Base-by-base conservation (phyloP, 1,284 basidiomycete species). In the Moesziomyces aphidis region DNA sequence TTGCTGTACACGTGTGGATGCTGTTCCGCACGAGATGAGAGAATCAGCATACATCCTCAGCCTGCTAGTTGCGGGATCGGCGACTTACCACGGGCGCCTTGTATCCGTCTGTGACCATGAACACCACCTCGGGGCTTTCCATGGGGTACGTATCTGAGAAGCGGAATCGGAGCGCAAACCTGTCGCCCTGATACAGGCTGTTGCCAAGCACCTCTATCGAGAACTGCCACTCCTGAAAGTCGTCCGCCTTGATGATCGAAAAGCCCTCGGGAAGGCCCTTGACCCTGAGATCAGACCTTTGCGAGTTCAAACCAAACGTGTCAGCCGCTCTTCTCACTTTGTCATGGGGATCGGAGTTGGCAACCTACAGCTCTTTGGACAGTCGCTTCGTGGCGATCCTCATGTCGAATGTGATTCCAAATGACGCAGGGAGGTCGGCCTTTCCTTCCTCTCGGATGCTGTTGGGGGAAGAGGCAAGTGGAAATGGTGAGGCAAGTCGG, bases 121-220 rank as follows among this genome's bases (percentile, higher is more conserved):
- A 84, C 26, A 80, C 76, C 2, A 81, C 79, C 56, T 84, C 82
- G 17, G 82, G 82, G 28, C 79, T 74, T 50, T 84, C 82, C 63
- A 84, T 78, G 23, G 82, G 82, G 50, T 84, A 84, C 6, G 51
- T 56, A 21, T 75, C 74, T 11, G 73, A 67, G 61, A 83, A 83
- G 34, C 80, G 76, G 44, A 83, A 81, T 43, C 82, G 76, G 21
- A 83, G 72, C 10, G 66, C 76, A 60, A 83, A 83, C 45, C 60
- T 73, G 52, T 83, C 73, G 8, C 69, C 74, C 48, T 71, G 47
- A 43, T 78, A 80, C 26, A 80, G 73, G 42, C 66, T 77, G 56
- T 78, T 71, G 8, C 77, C 77, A 4, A 78, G 71, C 23, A 78
- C 77, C 39, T 65, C 48, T 44, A 80, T 71, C 5, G 63, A 61